Base-by-base conservation (phyloP, 352 stramenopile genomes). In the Phytophthora ramorum region DNA sequence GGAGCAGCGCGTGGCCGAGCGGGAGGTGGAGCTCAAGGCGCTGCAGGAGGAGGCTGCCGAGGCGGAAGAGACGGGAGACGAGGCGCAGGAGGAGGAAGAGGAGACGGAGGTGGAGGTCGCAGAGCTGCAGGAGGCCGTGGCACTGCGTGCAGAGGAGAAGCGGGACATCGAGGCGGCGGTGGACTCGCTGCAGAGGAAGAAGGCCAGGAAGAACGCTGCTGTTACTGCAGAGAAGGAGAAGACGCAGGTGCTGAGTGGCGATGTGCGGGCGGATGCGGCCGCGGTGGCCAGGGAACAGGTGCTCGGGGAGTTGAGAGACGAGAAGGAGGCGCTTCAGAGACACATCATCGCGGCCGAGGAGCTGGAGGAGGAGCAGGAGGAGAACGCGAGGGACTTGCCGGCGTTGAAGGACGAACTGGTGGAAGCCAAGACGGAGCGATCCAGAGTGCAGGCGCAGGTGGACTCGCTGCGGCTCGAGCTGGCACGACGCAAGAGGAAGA, bases 131-230 rank as follows among this genome's bases (percentile, higher is more conserved):
- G 80, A 89, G 59, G 71, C 69, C 14, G 49, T 91, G 17, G 76
- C 76, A 8, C 60, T 91, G 37, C 71, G 83, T 8, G 66, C 59
- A 40, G 83, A 91, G 54, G 83, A 91, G 61, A 83, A 81, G 66
- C 63, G 70, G 1, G 83, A 91, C 59, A 83, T 91, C 35, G 60
- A 87, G 35, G 80, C 83, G 0, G 83, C 83, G 12, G 71, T 91
- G 4, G 64, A 75, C 17, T 81, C 80, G 16, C 55, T 89, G 24
- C 64, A 78, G 50, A 75, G 80, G 44, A 87, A 85, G 48, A 76
- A 72, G 13, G 45, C 51, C 26, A 62, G 69, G 48, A 65, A 48
- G 1, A 55, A 45, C 8, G 53, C 58, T 2, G 38, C 45, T 3
- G 24, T 53, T 8, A 52, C 48, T 3, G 60, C 59, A 16, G 26